Evolutionary conservation across 441 rosid genomes (phyloP), one percentile per base, ranked within the genome.

Genomic region (Populus hybrid): DNA sequence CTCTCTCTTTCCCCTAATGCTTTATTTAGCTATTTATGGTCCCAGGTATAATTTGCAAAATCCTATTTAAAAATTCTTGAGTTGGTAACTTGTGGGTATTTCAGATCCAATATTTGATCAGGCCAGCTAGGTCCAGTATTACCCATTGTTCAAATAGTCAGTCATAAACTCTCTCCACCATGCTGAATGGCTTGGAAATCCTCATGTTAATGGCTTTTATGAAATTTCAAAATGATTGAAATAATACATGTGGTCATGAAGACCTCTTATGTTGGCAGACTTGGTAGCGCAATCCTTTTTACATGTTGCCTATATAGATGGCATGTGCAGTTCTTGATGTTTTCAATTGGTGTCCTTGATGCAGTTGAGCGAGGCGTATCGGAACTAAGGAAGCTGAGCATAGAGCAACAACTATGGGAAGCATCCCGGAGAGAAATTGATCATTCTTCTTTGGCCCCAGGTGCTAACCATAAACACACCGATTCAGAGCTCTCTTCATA

Each of bases 341-440:
- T 23, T 57, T 28, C 46, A 66, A 21, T 66, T 50, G 72, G 65
- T 53, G 28, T 59, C 67, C 34, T 57, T 70, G 30, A 36, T 70
- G 78, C 92, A 97, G 99, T 93, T 76, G 97, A 94, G 82, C 82
- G 99, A 80, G 97, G 97, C 11, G 80, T 93, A 78, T 61, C 86
- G 80, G 99, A 94, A 87, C 88, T 97, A 82, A 85, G 92, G 86
- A 94, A 94, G 85, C 86, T 97, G 77, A 94, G 97, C 77, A 90
- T 97, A 73, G 98, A 97, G 82, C 97, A 89, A 71, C 98, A 91
- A 77, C 86, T 97, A 1, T 97, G 99, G 99, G 97, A 93, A 91
- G 97, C 98, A 64, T 93, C 97, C 78, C 87, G 99, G 73, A 89
- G 78, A 83, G 97, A 92, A 79, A 90, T 85, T 30, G 93, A 89